Evolutionary conservation across 768 basidiomycete genomes (phyloP).

Genomic region (Lactarius akahatsu): DNA sequence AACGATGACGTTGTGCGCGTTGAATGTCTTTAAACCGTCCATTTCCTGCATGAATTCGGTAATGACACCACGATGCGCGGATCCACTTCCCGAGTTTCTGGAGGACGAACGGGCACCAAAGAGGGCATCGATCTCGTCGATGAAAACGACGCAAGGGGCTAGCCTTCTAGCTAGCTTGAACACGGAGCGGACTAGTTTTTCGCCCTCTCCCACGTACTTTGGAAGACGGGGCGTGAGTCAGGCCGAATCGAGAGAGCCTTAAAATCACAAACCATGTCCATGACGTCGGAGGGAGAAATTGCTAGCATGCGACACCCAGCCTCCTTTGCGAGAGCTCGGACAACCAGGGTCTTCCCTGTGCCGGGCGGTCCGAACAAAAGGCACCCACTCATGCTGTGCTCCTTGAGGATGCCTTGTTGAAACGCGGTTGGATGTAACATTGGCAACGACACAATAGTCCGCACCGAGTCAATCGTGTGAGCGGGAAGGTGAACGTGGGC

Average conservation of each 20-base stretch:
- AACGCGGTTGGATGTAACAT: constrained; percentile 86
- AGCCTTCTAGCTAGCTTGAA: constrained; percentile 84
- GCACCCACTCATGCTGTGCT: constrained; percentile 89
- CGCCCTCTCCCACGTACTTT: constrained; percentile 86
- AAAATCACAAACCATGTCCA: constrained; percentile 77
- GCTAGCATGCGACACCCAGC: constrained; percentile 92
- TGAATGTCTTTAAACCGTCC: constrained; percentile 84
- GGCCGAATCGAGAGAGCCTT: background rate
- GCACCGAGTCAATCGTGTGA: constrained; percentile 87
- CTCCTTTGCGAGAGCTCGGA: constrained; percentile 88
- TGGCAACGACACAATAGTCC: constrained; percentile 88
- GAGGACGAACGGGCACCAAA: constrained; percentile 82
- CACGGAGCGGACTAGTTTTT: constrained; percentile 85
- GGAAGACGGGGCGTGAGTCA: constrained; percentile 13
- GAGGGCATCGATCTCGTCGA: constrained; percentile 93
- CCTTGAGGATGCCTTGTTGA: constrained; percentile 83
- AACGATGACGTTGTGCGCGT: constrained; percentile 80
- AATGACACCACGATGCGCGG: constrained; percentile 84
- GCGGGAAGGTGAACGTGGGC: constrained; percentile 83
- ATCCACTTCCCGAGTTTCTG: constrained; percentile 72
- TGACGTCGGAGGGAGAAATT: constrained; percentile 88
- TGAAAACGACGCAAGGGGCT: constrained; percentile 89
- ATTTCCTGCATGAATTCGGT: constrained; percentile 97
- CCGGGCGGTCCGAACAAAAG: constrained; percentile 93
- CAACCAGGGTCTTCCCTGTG: constrained; percentile 87